Evolutionary conservation across 2,329 filamentous ascomycete species (phyloP), one percentile per base, ranked within the genome.

Genomic region (Diaporthe australafricana): DNA sequence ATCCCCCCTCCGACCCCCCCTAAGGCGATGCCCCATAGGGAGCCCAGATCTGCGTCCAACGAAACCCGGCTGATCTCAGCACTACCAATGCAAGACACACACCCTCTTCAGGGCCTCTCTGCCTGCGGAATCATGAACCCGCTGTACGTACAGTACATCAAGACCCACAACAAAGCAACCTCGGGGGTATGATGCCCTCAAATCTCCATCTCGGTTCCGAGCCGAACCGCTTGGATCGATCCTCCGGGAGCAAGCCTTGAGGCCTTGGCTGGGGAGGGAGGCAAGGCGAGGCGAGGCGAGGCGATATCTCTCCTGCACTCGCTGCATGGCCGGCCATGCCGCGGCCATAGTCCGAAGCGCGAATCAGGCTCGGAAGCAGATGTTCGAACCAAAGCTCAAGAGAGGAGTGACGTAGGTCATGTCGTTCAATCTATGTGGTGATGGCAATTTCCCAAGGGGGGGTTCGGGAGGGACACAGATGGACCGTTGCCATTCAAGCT

Each of bases 71-170:
- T 69, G 42, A 69, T 57, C 50, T 69, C 67, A 69, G 67, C 67
- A 69, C 67, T 69, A 69, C 67, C 42, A 48, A 69, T 55, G 67
- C 67, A 60, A 48, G 67, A 69, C 67, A 69, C 67, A 50, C 67
- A 57, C 66, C 42, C 38, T 16, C 27, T 9, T 42, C 30, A 65
- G 60, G 30, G 42, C 45, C 25, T 38, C 14, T 22, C 32, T 50
- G 60, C 45, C 45, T 20, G 14, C 48, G 42, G 45, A 48, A 17
- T 38, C 32, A 20, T 25, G 1, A 35, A n/a, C 17, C 42, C 50
- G 9, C 60, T 38, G 45, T 50, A 60, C 38, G 38, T 45, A 65
- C 60, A 56, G 56, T 60, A 69, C 40, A 42, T 56, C 53, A 30
- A 35, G 38, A 22, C 66, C 52, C 53, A 47, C 67, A 42, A 40